Percentiles rank a stretch among this genome's conserved stretches.
Conservation (phyloP, 129 eudicot species). For the Escallonia rubra region DNA sequence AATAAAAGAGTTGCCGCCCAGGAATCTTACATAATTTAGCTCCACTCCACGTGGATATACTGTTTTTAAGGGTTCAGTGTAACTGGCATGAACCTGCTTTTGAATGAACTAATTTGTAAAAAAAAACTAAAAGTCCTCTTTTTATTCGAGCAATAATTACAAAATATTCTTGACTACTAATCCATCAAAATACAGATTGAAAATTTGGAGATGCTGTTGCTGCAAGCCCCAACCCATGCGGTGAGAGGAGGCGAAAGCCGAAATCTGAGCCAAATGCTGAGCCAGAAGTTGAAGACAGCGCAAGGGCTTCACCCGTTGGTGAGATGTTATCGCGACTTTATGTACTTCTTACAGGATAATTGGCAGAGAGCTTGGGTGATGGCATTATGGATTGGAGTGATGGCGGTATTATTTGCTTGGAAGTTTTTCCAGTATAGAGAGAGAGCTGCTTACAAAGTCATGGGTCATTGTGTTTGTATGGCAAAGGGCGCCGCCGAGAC, state of each 20-base stretch:
- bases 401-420: conserved; percentile 62
- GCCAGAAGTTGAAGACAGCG: conserved; percentile 55
- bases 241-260: conserved; percentile 56
- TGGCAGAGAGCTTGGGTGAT: conserved; percentile 89
- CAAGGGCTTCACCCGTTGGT: conserved; percentile 23
- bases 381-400: conserved; percentile 61
- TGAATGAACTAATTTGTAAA: too few species aligned
- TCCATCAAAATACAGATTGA: conserved; percentile 41
- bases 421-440: conserved; percentile 60
- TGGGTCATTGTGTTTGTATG: conserved; percentile 68
- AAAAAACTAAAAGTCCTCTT: too few species aligned
- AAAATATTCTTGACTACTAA: background rate
- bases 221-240: conserved; percentile 60
- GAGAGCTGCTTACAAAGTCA: conserved; percentile 45
- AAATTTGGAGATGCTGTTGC: conserved; percentile 65
- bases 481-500: conserved; percentile 98
- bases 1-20: too few species aligned
- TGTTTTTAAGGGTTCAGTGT: too few species aligned
- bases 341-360: conserved; percentile 62
- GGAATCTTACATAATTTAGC: too few species aligned
- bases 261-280: conserved; percentile 55
- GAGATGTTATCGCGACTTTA: conserved; percentile 41
- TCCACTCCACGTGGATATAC: too few species aligned
- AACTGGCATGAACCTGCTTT: too few species aligned
- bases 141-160: too few species aligned